A percentile compares a stretch with the other conserved stretches of the same genome.
Conservation (phyloP, 2,329 filamentous ascomycete genomes). For the Ophiostoma novo-ulmi region DNA sequence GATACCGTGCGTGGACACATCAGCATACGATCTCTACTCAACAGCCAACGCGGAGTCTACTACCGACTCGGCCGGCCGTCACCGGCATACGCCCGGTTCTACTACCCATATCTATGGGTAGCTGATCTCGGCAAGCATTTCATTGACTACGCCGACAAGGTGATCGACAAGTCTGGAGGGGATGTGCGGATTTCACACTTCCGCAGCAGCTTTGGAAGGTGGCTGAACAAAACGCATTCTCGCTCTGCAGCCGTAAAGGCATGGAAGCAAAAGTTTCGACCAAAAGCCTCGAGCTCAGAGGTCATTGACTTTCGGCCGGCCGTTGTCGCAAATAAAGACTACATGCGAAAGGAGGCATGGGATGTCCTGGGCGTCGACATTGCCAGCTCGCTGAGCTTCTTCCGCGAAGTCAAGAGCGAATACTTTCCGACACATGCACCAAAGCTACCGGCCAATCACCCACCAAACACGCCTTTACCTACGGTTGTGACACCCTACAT, state of each 20-base stretch:
- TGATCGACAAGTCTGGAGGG: constrained; percentile 24
- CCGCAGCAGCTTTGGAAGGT: constrained; percentile 49
- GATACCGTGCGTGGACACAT: constrained; percentile 49
- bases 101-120: constrained; percentile 63
- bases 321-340: constrained; percentile 56
- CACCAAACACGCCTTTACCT: constrained; percentile 22
- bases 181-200: constrained; percentile 54
- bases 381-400: constrained; percentile 43
- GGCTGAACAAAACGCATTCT: constrained; percentile 48
- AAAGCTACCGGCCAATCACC: background rate
- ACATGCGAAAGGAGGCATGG: constrained; percentile 60
- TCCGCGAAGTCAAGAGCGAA: constrained; percentile 43
- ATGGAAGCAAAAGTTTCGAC: constrained; percentile 51
- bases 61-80: constrained; percentile 58
- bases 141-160: constrained; percentile 55
- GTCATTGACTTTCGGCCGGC: constrained; percentile 58
- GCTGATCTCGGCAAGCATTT: constrained; percentile 66
- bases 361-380: constrained; percentile 39
- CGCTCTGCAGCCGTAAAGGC: constrained; percentile 39
- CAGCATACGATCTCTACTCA: constrained; percentile 57
- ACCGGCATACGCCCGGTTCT: constrained; percentile 57
- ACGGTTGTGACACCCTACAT: constrained; percentile 70
- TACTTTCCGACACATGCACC: constrained; percentile 11
- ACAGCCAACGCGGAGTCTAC: constrained; percentile 47
- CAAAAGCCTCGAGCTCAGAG: constrained; percentile 28